These are phyloP conservation scores for Pseudonitzschia multistriata DNA, from an alignment of 108 stramenopile species.

Conservation along the genomic window DNA sequence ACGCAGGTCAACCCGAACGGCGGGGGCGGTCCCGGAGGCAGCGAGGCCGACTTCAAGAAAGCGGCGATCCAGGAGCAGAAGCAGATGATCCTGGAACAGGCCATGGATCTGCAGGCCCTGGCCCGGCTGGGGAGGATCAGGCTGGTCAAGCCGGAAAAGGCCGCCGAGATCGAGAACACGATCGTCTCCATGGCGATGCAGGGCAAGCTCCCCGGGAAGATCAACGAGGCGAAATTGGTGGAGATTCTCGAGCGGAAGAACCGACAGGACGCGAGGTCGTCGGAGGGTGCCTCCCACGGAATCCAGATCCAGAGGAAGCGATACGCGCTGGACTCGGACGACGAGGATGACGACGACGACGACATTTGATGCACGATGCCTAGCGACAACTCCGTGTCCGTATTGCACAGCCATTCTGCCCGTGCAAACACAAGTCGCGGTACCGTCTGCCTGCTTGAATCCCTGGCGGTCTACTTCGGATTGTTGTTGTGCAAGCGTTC, in stretches of 20 bases:
- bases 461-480: too few relatives aligned
- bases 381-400: too few relatives aligned
- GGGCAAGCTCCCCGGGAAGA: slow-evolving; percentile 73
- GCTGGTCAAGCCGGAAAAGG: slow-evolving; percentile 51
- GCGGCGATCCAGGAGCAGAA: slow-evolving; percentile 55
- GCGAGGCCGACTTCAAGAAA: slow-evolving; percentile 24
- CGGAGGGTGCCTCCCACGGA: slow-evolving; percentile 32
- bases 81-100: slow-evolving; percentile 76
- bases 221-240: slow-evolving; percentile 76
- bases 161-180: slow-evolving; percentile 50
- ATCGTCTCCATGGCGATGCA: slow-evolving; percentile 67
- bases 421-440: too few relatives aligned
- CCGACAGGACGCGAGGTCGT: slow-evolving; percentile 30
- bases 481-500: too few relatives aligned
- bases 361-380: slow-evolving; percentile 26
- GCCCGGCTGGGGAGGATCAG: slow-evolving; percentile 75
- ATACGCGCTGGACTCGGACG: slow-evolving; percentile 88
- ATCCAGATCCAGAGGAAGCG: slow-evolving; percentile 85
- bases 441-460: too few relatives aligned
- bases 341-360: slow-evolving; percentile 84
- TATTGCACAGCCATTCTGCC: too few relatives aligned
- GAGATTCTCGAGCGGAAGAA: slow-evolving; percentile 83
- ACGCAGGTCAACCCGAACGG: slow-evolving; percentile 14
- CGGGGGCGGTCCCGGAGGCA: not conserved
- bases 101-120: slow-evolving; percentile 72